Evolutionary conservation across 2,329 filamentous ascomycete genomes (phyloP).

Genomic region (Ceratocystis harringtonii): DNA sequence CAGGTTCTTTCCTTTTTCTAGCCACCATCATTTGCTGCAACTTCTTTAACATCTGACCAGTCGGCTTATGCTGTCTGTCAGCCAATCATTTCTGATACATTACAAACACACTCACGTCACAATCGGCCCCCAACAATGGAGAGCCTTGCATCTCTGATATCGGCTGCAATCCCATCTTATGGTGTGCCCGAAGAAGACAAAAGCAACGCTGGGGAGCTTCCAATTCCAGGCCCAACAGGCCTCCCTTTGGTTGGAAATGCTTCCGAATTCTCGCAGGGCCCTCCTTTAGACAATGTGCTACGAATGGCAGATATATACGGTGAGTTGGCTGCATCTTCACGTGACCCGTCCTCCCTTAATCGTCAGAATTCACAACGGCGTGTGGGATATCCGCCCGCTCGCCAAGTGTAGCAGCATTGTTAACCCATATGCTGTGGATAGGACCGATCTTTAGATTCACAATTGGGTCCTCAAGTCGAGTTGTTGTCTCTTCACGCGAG

Average conservation of each 20-base stretch:
- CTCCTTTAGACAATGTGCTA: slow-evolving; percentile 39
- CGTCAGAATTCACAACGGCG: background rate
- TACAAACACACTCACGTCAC: background rate
- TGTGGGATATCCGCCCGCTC: too few species aligned
- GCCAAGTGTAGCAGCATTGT: background rate
- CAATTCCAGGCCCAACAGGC: slow-evolving; percentile 49
- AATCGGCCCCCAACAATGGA: slow-evolving; percentile 4
- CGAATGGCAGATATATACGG: slow-evolving; percentile 51
- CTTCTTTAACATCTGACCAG: background rate
- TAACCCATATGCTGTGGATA: slow-evolving; percentile 20
- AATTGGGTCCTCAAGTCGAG: slow-evolving; percentile 32
- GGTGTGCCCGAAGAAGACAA: background rate
- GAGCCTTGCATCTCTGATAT: slow-evolving; percentile 2
- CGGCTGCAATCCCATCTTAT: slow-evolving; percentile 3
- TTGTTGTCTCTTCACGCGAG: slow-evolving; percentile 38
- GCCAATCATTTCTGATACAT: background rate
- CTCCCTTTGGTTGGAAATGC: slow-evolving; percentile 53
- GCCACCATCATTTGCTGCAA: background rate
- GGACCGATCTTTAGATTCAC: slow-evolving; percentile 46
- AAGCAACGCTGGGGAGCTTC: slow-evolving; percentile 22
- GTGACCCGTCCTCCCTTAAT: background rate
- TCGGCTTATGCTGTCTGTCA: background rate
- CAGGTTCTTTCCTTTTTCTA: background rate
- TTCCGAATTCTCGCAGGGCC: slow-evolving; percentile 44
- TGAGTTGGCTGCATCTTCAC: slow-evolving; percentile 22